phyloP scores from a whole-genome alignment of 1,284 basidiomycete genomes.

The Sphagnurus paluster region DNA sequence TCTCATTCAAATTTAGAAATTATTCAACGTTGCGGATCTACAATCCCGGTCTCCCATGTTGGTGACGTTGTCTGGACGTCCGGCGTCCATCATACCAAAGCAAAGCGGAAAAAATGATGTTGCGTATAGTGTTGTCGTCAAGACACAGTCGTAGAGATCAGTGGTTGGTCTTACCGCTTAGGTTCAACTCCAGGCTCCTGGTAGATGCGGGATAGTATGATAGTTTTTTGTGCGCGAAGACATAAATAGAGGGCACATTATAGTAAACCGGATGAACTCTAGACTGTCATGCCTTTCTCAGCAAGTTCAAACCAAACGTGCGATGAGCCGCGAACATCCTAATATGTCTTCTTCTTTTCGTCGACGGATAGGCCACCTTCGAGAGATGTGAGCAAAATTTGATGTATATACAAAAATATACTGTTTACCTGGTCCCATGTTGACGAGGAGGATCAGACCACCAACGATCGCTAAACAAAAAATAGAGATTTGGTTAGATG shows the following conservation, averaged over 20 bases:
- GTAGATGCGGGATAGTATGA: constrained; percentile 10
- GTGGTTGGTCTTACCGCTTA: too few relatives aligned
- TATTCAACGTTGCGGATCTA: too few relatives aligned
- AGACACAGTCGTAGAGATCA: too few relatives aligned
- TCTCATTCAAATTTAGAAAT: too few relatives aligned
- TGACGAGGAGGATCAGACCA: constrained; percentile 94
- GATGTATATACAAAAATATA: neutral
- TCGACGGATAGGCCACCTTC: constrained; percentile 93
- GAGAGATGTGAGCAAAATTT: constrained; percentile 5
- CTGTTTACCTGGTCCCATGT: constrained; percentile 87
- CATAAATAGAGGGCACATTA: constrained; percentile 20
- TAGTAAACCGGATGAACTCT: constrained; percentile 9
- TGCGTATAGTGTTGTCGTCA: too few relatives aligned
- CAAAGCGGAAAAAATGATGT: too few relatives aligned
- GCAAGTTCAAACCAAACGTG: constrained; percentile 5
- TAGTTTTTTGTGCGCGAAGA: constrained; percentile 18
- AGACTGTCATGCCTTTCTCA: constrained; percentile 6
- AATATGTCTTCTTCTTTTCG: constrained; percentile 98
- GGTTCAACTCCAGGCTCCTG: too few relatives aligned
- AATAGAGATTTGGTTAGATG: constrained; percentile 20
- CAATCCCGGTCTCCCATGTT: too few relatives aligned
- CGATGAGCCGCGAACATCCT: constrained; percentile 17
- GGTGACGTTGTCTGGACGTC: too few relatives aligned
- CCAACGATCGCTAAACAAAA: constrained; percentile 84
- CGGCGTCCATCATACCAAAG: too few relatives aligned